Percentiles rank a stretch among this genome's conserved stretches.
phyloP scores from a whole-genome alignment of 441 rosid genomes.

The Adansonia rubrostipa region DNA sequence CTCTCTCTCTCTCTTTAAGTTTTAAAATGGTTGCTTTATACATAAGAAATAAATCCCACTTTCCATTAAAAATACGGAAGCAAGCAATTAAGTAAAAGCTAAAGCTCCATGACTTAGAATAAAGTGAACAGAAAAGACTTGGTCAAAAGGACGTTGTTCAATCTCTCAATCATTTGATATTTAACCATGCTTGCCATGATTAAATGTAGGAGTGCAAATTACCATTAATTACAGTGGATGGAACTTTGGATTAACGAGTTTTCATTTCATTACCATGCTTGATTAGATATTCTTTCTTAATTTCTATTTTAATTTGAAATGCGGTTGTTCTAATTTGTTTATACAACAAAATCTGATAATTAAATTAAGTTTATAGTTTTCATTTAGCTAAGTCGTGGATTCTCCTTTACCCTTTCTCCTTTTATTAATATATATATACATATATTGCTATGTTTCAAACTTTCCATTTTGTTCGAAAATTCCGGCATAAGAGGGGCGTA shows the following conservation, averaged over 20 bases:
- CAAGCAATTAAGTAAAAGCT: background rate
- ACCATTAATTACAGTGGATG: background rate
- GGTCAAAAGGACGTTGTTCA: background rate
- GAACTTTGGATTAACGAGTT: conserved; percentile 3
- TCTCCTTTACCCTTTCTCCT: no score
- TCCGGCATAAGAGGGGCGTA: no score
- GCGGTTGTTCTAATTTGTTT: no score
- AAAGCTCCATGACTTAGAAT: background rate
- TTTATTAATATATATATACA: no score
- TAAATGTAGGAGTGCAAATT: background rate
- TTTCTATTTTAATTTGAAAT: no score
- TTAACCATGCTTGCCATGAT: background rate
- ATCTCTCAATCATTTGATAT: background rate
- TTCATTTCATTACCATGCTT: background rate
- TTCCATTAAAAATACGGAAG: background rate
- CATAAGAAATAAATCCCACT: conserved; percentile 4
- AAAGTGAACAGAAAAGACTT: background rate
- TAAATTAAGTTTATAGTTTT: no score
- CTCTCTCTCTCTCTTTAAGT: background rate
- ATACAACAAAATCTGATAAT: no score
- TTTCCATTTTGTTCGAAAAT: no score
- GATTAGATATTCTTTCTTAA: no score
- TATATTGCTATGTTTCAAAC: no score
- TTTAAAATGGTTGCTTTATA: background rate
- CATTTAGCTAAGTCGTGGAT: no score